Evolutionary conservation across 768 basidiomycete genomes (phyloP), one percentile per base, ranked within the genome.

Genomic region (Leccinum obscurum): DNA sequence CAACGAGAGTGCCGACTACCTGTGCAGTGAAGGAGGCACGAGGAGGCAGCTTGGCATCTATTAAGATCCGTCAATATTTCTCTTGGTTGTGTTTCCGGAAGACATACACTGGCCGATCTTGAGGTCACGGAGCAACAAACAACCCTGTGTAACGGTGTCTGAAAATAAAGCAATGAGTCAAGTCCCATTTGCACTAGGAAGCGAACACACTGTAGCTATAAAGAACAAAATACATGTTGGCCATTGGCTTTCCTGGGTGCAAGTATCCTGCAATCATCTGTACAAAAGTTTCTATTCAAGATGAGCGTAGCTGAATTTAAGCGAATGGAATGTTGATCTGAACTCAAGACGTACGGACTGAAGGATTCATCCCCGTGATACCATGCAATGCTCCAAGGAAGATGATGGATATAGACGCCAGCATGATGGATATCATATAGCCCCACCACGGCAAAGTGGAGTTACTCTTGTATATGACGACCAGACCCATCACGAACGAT

Each of bases 401-500:
- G 7, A 83, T 77, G 53, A 84, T 67, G 62, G 80, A 83, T 39
- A 83, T 61, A 2, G 73, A 66, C 0, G 85, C 78, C 56, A 88
- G 72, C 34, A 85, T 68, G 37, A 88, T 66, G n/a, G 78, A 76
- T n/a, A 86, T 78, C 58, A 83, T 72, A 54, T 84, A 71, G 3
- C 78, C 82, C 82, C 83, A 85, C 85, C 85, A 85, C 8, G 85
- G 85, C 32, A 87, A 68, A 4, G 78, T 81, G 9, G 84, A 82
- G 56, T 79, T 60, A 17, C 78, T 81, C 44, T 80, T 79, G 69
- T 86, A 86, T 61, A 81, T 75, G 6, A 81, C 80, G 3, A 79
- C 79, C 75, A 86, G 77, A 0, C 83, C 84, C 70, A 84, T 81
- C 2, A 76, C 74, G 57, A 85, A 80, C 17, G 71, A 71, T 10